Base-by-base conservation (phyloP, 208 protist genomes). In the Paratrypanosoma confusum region DNA sequence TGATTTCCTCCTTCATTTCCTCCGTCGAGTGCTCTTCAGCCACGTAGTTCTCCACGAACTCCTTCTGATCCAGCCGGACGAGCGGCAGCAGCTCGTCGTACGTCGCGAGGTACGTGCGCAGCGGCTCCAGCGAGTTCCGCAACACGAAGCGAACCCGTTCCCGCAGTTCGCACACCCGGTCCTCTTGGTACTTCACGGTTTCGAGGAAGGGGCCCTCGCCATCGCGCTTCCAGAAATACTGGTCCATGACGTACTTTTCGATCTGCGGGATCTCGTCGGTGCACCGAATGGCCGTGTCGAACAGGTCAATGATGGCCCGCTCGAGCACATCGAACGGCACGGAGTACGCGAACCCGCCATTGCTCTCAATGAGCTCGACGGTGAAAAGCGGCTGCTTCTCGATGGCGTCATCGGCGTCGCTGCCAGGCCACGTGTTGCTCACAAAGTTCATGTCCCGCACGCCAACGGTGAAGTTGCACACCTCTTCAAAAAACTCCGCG, bases 361-460 rank as follows among this genome's bases (percentile, higher is more conserved):
- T 65, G 33, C 41, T 49, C 52, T 95, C 88, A 16, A 85, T 68
- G 7, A 95, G 65, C 42, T 81, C 69, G 52, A 95, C 87, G 8
- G 74, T 93, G 59, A 95, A 95, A 25, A 95, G 77, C 18, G 88
- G 88, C 55, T 92, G 82, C 66, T 93, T 93, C 65, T 95, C 81
- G 7, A 95, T 79, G 67, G 81, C 90, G 61, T 92, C 84, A 39
- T 87, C 81, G 10, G 82, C 84, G 35, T 95, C 84, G 51, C 80
- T 91, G 26, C 88, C 88, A 17, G 88, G 88, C 82, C 84, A 95
- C 18, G 61, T 72, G 65, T 93, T 93, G 32, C 71, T 49, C 20
- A 93, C 88, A 42, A 66, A 49, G 44, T 84, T 93, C 83, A 93
- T 93, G 49, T 93, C 78, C 41, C 71, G 65, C 41, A 95, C 83